Evolutionary conservation across 2,329 filamentous ascomycete species (phyloP).

Genomic region (Pyricularia grisea): DNA sequence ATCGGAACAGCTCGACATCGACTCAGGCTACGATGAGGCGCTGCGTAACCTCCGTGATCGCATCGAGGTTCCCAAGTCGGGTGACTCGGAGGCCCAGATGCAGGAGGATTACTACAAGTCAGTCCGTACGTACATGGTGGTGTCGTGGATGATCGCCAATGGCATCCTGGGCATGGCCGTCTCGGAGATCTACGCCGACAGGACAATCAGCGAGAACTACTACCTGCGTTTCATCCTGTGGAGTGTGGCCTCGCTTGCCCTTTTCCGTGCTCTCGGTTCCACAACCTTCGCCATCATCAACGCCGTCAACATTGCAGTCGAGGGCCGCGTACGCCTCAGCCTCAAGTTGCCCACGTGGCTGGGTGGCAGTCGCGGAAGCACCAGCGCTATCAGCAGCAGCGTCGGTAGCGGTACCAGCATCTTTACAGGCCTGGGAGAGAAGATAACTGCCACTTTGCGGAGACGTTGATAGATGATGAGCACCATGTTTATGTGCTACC

Average conservation of each 20-base stretch:
- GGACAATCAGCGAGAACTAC: constrained; percentile 68
- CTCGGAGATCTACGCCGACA: constrained; percentile 70
- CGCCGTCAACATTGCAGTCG: constrained; percentile 72
- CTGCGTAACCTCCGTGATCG: constrained; percentile 91
- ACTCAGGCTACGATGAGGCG: constrained; percentile 93
- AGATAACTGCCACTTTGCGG: neutral
- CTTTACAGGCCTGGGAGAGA: neutral
- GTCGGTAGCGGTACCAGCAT: constrained; percentile 32
- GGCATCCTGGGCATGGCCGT: constrained; percentile 90
- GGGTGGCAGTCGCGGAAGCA: constrained; percentile 26
- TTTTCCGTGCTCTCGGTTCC: constrained; percentile 79
- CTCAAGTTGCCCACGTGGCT: constrained; percentile 45
- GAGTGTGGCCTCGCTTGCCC: constrained; percentile 75
- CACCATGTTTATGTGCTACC: neutral
- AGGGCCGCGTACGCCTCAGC: constrained; percentile 63
- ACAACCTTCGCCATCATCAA: constrained; percentile 79
- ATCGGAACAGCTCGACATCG: constrained; percentile 93
- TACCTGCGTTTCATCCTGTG: constrained; percentile 93
- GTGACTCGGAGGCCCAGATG: constrained; percentile 64
- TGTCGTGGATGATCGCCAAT: constrained; percentile 88
- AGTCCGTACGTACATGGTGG: constrained; percentile 96
- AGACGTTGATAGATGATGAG: neutral
- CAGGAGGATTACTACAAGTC: constrained; percentile 99
- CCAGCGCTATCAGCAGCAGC: constrained; percentile 38
- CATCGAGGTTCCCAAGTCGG: constrained; percentile 62